Percentiles rank a stretch among this genome's conserved stretches.
phyloP scores from a whole-genome alignment of 805 yeast species.

The Suhomyces emberorum region DNA sequence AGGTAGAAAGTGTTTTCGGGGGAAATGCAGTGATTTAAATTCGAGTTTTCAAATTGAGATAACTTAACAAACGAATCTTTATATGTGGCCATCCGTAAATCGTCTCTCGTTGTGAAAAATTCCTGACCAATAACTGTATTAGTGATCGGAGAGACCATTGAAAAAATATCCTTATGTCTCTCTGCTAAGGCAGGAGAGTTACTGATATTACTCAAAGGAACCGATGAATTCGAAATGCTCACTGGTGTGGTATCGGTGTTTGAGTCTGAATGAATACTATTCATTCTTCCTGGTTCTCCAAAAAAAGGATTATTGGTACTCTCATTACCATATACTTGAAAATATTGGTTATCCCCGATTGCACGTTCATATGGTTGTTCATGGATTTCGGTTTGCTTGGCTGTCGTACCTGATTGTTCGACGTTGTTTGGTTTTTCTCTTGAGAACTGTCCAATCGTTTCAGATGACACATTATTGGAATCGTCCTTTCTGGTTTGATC shows the following conservation, averaged over 20 bases:
- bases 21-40: not conserved
- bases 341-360: not conserved
- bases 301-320: not conserved
- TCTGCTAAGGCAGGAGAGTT: not conserved
- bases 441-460: not conserved
- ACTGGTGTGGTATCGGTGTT: not conserved
- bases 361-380: not conserved
- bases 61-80: constrained; percentile 9
- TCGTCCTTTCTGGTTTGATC: not conserved
- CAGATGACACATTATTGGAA: not conserved
- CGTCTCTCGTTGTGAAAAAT: constrained; percentile 10
- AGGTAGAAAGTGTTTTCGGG: not conserved
- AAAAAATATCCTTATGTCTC: constrained; percentile 9
- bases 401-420: too few species aligned
- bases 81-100: constrained; percentile 10
- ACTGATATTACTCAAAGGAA: not conserved
- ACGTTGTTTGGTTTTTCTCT: not conserved
- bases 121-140: constrained; percentile 10
- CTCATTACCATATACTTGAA: not conserved
- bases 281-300: not conserved
- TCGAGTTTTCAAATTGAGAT: constrained; percentile 4
- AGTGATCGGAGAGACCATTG: constrained; percentile 10
- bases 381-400: not conserved
- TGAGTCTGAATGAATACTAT: not conserved
- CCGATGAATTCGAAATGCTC: not conserved